Evolutionary conservation across 441 rosid genomes (phyloP).

Genomic region (Bocquillonia castaneifolia): DNA sequence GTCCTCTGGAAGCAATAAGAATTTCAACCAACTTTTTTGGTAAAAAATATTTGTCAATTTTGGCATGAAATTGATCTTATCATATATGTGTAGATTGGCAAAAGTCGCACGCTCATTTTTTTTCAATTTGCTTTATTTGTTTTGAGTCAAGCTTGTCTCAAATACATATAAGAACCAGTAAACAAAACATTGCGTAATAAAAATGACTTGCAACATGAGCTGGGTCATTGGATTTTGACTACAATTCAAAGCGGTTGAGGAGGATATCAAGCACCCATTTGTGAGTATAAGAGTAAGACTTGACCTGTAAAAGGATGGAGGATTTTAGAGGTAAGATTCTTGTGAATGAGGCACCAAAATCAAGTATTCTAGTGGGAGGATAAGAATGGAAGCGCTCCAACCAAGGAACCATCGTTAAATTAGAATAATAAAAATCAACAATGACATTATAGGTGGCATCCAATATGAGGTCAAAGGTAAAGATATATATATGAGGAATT

Average conservation of each 20-base stretch:
- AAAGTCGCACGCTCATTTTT: slow-evolving; percentile 13
- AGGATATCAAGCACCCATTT: slow-evolving; percentile 15
- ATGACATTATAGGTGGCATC: too few species aligned
- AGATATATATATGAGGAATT: too few species aligned
- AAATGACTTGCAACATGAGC: neutral
- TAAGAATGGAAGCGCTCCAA: too few species aligned
- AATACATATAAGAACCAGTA: slow-evolving; percentile 22
- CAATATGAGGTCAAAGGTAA: too few species aligned
- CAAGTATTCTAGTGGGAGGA: too few species aligned
- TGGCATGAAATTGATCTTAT: slow-evolving; percentile 35
- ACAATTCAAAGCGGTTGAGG: neutral
- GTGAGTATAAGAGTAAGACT: slow-evolving; percentile 13
- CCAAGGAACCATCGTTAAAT: too few species aligned
- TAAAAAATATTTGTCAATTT: slow-evolving; percentile 27
- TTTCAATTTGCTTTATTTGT: slow-evolving; percentile 26
- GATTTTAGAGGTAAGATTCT: slow-evolving; percentile 28
- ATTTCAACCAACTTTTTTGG: slow-evolving; percentile 27
- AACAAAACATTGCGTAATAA: slow-evolving; percentile 18
- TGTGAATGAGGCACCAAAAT: slow-evolving; percentile 40
- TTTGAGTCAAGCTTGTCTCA: slow-evolving; percentile 19
- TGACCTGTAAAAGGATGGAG: slow-evolving; percentile 18
- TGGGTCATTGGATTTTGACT: neutral
- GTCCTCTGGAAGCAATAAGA: slow-evolving; percentile 11
- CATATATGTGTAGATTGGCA: neutral
- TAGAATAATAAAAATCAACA: too few species aligned